phyloP scores from a whole-genome alignment of 2,329 filamentous ascomycete species.

The Blastomyces percursus region DNA sequence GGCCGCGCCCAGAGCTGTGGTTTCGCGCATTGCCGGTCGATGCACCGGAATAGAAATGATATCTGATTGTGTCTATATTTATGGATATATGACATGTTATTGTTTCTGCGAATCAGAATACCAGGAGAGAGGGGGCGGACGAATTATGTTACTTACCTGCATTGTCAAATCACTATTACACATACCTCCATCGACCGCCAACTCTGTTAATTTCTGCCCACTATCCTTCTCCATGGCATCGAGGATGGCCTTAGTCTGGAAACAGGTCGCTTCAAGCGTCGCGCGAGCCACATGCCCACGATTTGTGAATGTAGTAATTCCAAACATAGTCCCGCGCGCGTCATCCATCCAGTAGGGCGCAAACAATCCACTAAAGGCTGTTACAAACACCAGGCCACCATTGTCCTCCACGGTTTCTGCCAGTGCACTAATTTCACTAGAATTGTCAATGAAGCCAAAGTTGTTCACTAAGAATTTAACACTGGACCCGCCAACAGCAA shows the following conservation, averaged over 20 bases:
- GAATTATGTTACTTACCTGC: constrained; percentile 44
- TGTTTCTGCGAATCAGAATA: neutral
- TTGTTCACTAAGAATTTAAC: constrained; percentile 65
- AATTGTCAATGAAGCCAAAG: constrained; percentile 50
- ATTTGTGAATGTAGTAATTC: constrained; percentile 74
- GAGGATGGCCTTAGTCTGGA: constrained; percentile 84
- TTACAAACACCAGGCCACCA: constrained; percentile 77
- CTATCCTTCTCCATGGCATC: constrained; percentile 86
- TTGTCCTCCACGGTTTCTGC: constrained; percentile 60
- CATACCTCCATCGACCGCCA: constrained; percentile 84
- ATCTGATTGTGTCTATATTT: constrained; percentile 62
- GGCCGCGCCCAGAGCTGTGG: constrained; percentile 76
- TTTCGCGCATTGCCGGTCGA: constrained; percentile 80
- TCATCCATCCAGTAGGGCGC: constrained; percentile 94
- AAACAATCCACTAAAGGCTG: constrained; percentile 81
- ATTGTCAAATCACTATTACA: constrained; percentile 82
- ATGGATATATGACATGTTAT: neutral
- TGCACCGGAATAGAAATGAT: constrained; percentile 74
- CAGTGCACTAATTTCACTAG: constrained; percentile 53
- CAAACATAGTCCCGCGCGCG: constrained; percentile 75
- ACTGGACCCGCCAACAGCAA: constrained; percentile 72
- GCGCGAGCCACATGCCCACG: constrained; percentile 79
- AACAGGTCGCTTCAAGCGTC: constrained; percentile 83
- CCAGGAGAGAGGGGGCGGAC: neutral
- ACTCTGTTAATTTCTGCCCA: constrained; percentile 58